Conservation (phyloP, 306 rosid species). For the Albizia julibrissin region DNA sequence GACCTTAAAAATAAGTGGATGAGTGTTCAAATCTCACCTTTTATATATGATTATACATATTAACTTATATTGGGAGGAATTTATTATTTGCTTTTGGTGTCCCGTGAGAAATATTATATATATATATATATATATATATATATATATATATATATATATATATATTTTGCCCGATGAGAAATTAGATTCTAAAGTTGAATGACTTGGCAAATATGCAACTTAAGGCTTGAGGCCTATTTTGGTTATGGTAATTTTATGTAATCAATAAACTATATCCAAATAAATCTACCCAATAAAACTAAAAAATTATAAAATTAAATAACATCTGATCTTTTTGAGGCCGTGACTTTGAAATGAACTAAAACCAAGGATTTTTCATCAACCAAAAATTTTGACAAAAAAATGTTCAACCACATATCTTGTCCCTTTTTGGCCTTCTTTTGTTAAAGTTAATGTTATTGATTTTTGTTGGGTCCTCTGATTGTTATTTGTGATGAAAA, state of each 20-base stretch:
- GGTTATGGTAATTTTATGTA: neutral
- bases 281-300: neutral
- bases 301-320: neutral
- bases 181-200: too few relatives aligned
- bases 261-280: neutral
- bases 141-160: too few relatives aligned
- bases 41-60: too few relatives aligned
- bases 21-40: too few relatives aligned
- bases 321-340: neutral
- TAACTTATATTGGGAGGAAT: too few relatives aligned
- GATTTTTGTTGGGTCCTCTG: neutral
- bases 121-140: too few relatives aligned
- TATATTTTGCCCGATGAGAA: too few relatives aligned
- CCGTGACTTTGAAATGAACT: neutral
- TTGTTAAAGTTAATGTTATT: neutral
- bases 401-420: neutral
- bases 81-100: too few relatives aligned
- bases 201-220: too few relatives aligned
- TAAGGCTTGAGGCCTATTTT: too few relatives aligned
- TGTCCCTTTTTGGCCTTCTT: neutral
- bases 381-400: neutral
- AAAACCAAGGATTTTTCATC: neutral
- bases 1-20: too few relatives aligned
- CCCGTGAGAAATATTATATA: too few relatives aligned
- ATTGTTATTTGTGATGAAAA: neutral